Evolutionary conservation across 768 basidiomycete species (phyloP).

Genomic region (Suillus occidentalis): DNA sequence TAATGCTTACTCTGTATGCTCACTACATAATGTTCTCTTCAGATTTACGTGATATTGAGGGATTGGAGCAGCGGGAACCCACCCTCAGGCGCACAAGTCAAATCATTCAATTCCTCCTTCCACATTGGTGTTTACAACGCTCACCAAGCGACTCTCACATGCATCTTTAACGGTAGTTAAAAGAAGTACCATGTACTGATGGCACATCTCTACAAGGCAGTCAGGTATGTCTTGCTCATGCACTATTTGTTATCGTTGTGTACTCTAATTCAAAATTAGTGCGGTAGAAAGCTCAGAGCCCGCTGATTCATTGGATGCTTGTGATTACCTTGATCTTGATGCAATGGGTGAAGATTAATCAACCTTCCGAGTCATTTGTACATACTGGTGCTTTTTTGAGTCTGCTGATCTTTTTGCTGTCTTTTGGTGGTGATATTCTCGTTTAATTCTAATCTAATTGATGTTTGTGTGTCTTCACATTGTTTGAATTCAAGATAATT

Average conservation of each 20-base stretch:
- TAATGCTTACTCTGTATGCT: too few species aligned
- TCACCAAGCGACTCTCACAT: background rate
- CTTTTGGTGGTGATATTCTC: background rate
- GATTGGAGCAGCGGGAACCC: background rate
- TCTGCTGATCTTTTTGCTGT: background rate
- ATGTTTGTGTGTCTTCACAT: background rate
- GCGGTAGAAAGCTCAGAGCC: background rate
- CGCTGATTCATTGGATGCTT: background rate
- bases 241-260: background rate
- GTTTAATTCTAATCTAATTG: background rate
- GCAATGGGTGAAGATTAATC: background rate
- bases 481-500: background rate
- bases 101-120: background rate
- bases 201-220: background rate
- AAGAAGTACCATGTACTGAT: background rate
- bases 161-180: background rate
- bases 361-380: background rate
- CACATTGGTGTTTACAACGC: background rate
- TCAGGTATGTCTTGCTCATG: background rate
- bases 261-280: background rate
- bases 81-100: background rate
- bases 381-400: background rate
- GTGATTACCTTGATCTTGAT: background rate
- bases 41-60: background rate
- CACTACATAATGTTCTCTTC: too few species aligned